Evolutionary conservation across 2,329 filamentous ascomycete species (phyloP).

Genomic region (Orbilia javanica): DNA sequence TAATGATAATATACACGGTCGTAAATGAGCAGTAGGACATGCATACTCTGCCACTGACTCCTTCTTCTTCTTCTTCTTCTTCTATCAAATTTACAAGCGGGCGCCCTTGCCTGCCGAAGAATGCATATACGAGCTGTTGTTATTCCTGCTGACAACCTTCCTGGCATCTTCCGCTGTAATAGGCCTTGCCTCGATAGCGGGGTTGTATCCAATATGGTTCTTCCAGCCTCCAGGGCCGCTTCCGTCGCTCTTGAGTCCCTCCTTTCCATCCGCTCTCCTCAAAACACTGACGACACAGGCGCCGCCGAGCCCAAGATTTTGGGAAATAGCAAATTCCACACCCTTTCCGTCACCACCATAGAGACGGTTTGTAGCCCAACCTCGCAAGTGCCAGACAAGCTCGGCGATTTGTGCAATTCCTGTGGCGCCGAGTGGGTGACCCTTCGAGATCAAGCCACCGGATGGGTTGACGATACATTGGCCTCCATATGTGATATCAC

Average conservation of each 20-base stretch:
- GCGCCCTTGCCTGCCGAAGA: slow-evolving; percentile 22
- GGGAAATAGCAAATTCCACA: slow-evolving; percentile 83
- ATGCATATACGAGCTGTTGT: slow-evolving; percentile 64
- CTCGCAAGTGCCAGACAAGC: slow-evolving; percentile 92
- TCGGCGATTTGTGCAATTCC: slow-evolving; percentile 97
- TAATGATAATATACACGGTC: slow-evolving; percentile 43
- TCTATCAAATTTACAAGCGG: not conserved
- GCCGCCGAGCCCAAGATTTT: slow-evolving; percentile 92
- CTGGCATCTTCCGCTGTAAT: slow-evolving; percentile 83
- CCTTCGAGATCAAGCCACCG: slow-evolving; percentile 94
- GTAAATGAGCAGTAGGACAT: not conserved
- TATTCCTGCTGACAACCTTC: slow-evolving; percentile 77
- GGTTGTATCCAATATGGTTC: slow-evolving; percentile 86
- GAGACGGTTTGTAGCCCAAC: slow-evolving; percentile 92
- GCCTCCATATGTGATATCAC: slow-evolving; percentile 88
- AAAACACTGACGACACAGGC: slow-evolving; percentile 93
- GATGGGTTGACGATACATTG: slow-evolving; percentile 89
- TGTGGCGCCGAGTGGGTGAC: slow-evolving; percentile 91
- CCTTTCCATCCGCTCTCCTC: slow-evolving; percentile 81
- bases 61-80: not conserved
- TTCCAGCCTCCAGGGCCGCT: slow-evolving; percentile 71
- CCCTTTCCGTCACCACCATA: slow-evolving; percentile 68
- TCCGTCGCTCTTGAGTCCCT: slow-evolving; percentile 66
- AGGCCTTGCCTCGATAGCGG: slow-evolving; percentile 87
- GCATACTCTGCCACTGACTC: not conserved